phyloP scores from a whole-genome alignment of 306 rosid genomes.

The Hippophae rhamnoides region DNA sequence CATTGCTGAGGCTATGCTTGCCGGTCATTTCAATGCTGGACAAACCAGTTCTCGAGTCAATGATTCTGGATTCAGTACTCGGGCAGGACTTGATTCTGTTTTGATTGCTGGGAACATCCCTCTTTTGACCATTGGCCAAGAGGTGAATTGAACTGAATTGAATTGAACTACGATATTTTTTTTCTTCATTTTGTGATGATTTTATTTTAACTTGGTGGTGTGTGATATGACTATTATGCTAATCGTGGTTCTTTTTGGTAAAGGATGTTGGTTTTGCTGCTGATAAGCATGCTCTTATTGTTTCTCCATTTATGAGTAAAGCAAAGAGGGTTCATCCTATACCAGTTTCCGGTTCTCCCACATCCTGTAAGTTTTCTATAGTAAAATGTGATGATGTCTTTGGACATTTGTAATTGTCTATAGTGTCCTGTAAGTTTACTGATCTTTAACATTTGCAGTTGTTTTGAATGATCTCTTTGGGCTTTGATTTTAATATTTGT shows the following conservation, averaged over 20 bases:
- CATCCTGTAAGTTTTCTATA: constrained; percentile 32
- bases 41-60: constrained; percentile 35
- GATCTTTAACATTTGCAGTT: constrained; percentile 4
- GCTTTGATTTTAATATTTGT: constrained; percentile 12
- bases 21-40: constrained; percentile 49
- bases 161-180: constrained; percentile 4
- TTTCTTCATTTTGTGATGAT: constrained; percentile 3
- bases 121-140: constrained; percentile 62
- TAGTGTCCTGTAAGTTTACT: constrained; percentile 25
- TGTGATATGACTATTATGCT: constrained; percentile 3
- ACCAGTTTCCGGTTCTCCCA: constrained; percentile 45
- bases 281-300: constrained; percentile 76
- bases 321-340: constrained; percentile 69
- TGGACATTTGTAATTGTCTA: constrained; percentile 7
- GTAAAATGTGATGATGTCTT: constrained; percentile 22
- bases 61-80: constrained; percentile 32
- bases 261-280: constrained; percentile 73
- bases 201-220: constrained; percentile 5
- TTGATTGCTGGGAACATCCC: constrained; percentile 54
- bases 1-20: constrained; percentile 47
- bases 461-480: neutral
- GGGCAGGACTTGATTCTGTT: constrained; percentile 48
- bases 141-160: constrained; percentile 35
- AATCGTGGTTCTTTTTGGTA: constrained; percentile 2
- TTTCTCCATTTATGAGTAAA: constrained; percentile 61